Conservation (phyloP, 257 asterid species). For the Asclepias syriaca region DNA sequence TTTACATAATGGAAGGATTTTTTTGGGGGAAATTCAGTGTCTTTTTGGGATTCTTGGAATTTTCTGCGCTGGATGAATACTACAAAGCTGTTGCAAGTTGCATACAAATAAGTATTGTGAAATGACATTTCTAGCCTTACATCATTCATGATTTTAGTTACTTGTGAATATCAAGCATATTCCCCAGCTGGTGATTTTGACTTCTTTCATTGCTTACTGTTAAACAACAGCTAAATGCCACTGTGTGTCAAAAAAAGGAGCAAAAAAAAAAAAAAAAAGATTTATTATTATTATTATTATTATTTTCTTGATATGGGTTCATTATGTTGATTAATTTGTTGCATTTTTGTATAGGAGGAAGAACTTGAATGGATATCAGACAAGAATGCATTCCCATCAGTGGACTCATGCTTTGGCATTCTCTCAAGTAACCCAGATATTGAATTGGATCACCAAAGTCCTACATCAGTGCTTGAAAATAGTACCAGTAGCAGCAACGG, state of each 20-base stretch:
- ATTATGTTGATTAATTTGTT: constrained; percentile 1
- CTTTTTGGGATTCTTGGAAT: constrained; percentile 14
- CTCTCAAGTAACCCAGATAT: constrained; percentile 40
- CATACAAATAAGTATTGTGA: not conserved
- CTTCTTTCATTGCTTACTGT: not conserved
- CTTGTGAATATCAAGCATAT: not conserved
- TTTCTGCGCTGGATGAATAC: constrained; percentile 25
- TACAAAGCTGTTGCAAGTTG: not conserved
- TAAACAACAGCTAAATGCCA: not conserved
- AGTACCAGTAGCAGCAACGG: constrained; percentile 38
- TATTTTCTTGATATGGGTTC: not conserved
- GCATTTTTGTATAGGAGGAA: constrained; percentile 26
- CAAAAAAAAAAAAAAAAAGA: too few species aligned
- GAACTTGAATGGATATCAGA: constrained; percentile 87
- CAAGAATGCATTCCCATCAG: constrained; percentile 76
- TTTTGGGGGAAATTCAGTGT: constrained; percentile 6
- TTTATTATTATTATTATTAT: not conserved
- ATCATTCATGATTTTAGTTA: not conserved
- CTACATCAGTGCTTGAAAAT: constrained; percentile 66
- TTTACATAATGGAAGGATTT: not conserved
- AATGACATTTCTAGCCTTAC: constrained; percentile 21
- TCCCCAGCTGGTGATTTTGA: constrained; percentile 1
- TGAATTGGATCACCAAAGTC: constrained; percentile 51
- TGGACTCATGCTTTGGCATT: constrained; percentile 55
- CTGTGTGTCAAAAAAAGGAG: not conserved